Evolutionary conservation across 768 basidiomycete species (phyloP).

Genomic region (Russula dissimulans): DNA sequence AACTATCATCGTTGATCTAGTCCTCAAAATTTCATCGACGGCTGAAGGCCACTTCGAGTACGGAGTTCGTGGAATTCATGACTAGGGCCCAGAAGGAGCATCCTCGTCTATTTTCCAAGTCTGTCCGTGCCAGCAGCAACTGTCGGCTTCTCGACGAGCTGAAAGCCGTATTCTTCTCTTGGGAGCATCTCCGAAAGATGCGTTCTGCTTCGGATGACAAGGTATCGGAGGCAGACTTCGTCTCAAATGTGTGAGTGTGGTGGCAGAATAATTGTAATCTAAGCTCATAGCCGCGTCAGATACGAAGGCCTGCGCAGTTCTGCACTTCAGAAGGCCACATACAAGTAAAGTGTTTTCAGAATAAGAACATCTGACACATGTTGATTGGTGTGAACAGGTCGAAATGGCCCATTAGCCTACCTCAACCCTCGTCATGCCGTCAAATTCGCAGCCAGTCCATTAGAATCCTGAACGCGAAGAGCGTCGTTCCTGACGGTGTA

Average conservation of each 20-base stretch:
- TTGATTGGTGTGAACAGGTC: conserved; percentile 27
- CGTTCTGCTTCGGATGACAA: conserved; percentile 33
- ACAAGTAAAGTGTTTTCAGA: conserved; percentile 29
- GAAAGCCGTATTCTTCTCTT: conserved; percentile 35
- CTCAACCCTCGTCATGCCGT: conserved; percentile 32
- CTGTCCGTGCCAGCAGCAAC: conserved; percentile 17
- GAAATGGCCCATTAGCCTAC: conserved; percentile 40
- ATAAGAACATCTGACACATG: conserved; percentile 4
- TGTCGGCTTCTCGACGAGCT: conserved; percentile 31
- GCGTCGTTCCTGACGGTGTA: conserved; percentile 41
- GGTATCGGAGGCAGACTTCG: conserved; percentile 47
- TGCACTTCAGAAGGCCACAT: conserved; percentile 34
- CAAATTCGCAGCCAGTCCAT: conserved; percentile 25
- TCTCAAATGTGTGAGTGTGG: conserved; percentile 40
- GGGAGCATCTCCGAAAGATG: conserved; percentile 38
- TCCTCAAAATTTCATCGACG: conserved; percentile 23
- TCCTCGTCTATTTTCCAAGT: conserved; percentile 34
- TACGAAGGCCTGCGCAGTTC: conserved; percentile 43
- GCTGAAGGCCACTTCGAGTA: conserved; percentile 22
- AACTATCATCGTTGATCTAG: conserved; percentile 13
- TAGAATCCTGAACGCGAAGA: conserved; percentile 38
- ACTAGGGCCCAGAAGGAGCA: conserved; percentile 26
- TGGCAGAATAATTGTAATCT: neutral
- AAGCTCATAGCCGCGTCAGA: conserved; percentile 22
- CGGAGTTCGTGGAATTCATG: conserved; percentile 29